phyloP scores from a whole-genome alignment of 352 stramenopile genomes.

The Globisporangium iwayamae region DNA sequence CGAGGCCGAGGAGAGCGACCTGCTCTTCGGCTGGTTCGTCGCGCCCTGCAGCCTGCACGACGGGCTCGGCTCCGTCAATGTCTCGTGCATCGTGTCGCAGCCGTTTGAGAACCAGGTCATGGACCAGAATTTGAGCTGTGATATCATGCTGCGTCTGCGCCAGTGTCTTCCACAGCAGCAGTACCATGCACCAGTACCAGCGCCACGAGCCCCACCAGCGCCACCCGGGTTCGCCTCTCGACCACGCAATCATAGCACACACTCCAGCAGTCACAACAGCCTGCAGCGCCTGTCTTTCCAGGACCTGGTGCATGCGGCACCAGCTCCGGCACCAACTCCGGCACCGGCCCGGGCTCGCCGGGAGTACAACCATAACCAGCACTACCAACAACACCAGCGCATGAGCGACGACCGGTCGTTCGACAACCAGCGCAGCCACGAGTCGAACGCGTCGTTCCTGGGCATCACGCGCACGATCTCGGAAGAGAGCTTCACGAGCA shows the following conservation, averaged over 20 bases:
- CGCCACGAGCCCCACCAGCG: background rate
- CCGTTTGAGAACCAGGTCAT: slow-evolving; percentile 24
- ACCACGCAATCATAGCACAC: slow-evolving; percentile 4
- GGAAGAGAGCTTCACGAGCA: slow-evolving; percentile 18
- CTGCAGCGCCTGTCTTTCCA: slow-evolving; percentile 1
- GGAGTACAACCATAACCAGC: background rate
- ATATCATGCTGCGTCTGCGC: slow-evolving; percentile 46
- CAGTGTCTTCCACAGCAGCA: slow-evolving; percentile 17
- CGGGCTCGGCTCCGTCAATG: slow-evolving; percentile 32
- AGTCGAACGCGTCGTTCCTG: slow-evolving; percentile 13
- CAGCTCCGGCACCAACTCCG: background rate
- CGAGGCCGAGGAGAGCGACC: slow-evolving; percentile 23
- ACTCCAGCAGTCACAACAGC: slow-evolving; percentile 5
- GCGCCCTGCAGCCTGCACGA: slow-evolving; percentile 34
- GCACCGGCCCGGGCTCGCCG: background rate
- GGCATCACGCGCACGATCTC: slow-evolving; percentile 17
- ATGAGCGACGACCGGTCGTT: slow-evolving; percentile 2
- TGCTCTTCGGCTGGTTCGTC: slow-evolving; percentile 64
- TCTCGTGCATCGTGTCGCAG: slow-evolving; percentile 54
- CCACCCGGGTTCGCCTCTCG: background rate
- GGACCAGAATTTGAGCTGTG: slow-evolving; percentile 40
- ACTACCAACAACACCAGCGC: background rate
- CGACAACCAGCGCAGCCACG: slow-evolving; percentile 20
- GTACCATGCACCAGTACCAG: background rate
- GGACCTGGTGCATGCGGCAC: background rate